These are phyloP conservation scores for Melaleuca alternifolia DNA, from an alignment of 345 rosid genomes.

Conservation along the genomic window DNA sequence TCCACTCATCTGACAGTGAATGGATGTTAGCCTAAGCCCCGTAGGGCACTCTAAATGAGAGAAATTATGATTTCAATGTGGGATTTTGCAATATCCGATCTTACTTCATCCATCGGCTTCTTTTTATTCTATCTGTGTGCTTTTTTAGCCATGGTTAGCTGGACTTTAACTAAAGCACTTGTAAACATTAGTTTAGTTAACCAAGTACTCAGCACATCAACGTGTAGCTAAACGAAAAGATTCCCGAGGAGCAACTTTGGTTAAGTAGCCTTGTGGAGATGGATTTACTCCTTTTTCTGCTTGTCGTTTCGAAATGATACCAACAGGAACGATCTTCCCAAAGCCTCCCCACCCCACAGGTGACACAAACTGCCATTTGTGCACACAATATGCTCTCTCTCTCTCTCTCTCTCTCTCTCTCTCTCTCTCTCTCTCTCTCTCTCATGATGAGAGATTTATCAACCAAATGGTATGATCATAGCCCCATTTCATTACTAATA, in stretches of 20 bases:
- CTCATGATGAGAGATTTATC: neutral
- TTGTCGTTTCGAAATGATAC: neutral
- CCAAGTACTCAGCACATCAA: neutral
- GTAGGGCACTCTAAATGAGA: neutral
- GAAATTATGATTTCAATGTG: neutral
- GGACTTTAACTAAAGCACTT: neutral
- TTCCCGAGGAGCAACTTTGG: neutral
- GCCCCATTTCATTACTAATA: neutral
- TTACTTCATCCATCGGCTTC: neutral
- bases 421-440: neutral
- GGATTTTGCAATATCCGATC: neutral
- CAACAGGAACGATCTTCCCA: neutral
- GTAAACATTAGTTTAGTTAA: neutral
- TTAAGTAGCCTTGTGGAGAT: neutral
- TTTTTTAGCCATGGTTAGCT: neutral
- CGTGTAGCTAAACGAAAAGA: neutral
- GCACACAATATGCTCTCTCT: neutral
- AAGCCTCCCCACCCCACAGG: neutral
- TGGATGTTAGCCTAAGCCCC: neutral
- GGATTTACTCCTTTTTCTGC: neutral
- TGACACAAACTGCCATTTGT: neutral
- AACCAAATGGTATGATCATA: neutral
- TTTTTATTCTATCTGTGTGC: neutral
- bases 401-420: neutral
- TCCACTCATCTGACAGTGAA: neutral